Percentiles rank a stretch among this genome's conserved stretches.
Conservation (phyloP, 2,329 filamentous ascomycete species). For the Anisogramma anomala region DNA sequence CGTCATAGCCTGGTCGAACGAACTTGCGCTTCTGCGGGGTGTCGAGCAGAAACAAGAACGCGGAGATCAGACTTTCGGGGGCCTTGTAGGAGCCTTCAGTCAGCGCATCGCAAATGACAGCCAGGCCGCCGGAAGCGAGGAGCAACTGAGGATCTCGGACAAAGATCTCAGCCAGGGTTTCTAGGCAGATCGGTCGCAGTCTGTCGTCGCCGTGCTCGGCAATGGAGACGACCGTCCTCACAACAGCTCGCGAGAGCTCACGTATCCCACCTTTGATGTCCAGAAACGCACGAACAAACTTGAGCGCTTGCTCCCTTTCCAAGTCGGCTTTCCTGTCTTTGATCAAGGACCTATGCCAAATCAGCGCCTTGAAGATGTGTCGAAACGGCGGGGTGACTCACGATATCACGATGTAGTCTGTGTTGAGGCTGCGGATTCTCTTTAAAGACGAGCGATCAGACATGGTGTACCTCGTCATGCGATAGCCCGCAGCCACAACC, state of each 20-base stretch:
- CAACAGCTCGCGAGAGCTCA: conserved; percentile 77
- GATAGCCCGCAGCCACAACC: conserved; percentile 87
- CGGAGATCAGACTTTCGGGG: conserved; percentile 74
- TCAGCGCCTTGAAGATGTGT: conserved; percentile 5
- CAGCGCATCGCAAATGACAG: conserved; percentile 80
- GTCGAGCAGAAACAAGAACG: conserved; percentile 85
- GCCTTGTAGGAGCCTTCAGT: conserved; percentile 86
- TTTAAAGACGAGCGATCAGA: conserved; percentile 82
- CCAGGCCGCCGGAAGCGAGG: conserved; percentile 72
- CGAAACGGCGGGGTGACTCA: conserved; percentile 20
- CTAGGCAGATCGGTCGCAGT: conserved; percentile 77
- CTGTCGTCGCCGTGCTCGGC: conserved; percentile 80
- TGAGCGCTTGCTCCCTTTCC: conserved; percentile 90
- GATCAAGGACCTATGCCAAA: conserved; percentile 54
- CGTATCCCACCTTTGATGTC: conserved; percentile 87
- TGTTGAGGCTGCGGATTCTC: conserved; percentile 78
- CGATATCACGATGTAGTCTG: conserved; percentile 81
- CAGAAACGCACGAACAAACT: conserved; percentile 88
- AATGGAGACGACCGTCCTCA: conserved; percentile 80
- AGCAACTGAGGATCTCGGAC: conserved; percentile 74
- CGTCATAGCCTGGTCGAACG: conserved; percentile 75
- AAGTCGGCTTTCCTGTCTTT: conserved; percentile 97
- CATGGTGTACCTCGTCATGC: conserved; percentile 87
- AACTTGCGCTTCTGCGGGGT: conserved; percentile 69
- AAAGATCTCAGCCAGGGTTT: conserved; percentile 86